Base-by-base conservation (phyloP, 2,329 filamentous ascomycete species). In the Hypoxylon sp. region DNA sequence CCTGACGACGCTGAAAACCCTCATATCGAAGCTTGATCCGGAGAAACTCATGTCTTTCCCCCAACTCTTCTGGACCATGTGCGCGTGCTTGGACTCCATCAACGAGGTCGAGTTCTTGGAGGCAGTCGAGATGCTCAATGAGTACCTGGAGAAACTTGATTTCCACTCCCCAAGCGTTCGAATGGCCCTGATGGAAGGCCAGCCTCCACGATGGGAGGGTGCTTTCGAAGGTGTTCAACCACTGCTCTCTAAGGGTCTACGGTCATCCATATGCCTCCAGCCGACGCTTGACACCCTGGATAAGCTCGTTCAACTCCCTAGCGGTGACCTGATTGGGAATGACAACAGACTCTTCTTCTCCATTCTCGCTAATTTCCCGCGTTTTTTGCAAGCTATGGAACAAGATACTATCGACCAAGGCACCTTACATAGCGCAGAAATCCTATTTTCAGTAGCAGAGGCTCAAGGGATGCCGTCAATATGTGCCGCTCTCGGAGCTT, bases 1-100 rank as follows among this genome's bases (percentile, higher is more conserved):
- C 61, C 80, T 99, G 55, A 97, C 94, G 0, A 99, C 96, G 0
- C 79, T 99, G 53, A 94, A 96, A 75, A 93, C 93, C 0, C 91
- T 99, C 45, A 97, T 99, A 61, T 87, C 89, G 70, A 96, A 95
- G 58, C 82, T 98, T 26, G 90, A 94, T 18, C 85, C 91, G 0
- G 87, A 91, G 36, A 91, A 94, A 75, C 84, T 99, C 1, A 80
- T 97, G 49, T 89, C 89, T n/a, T 97, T 97, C 70, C 96, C 96
- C 1, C 95, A 98, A 74, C 83, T 99, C 0, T 98, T 99, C 79
- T 99, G 96, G 96, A 97, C 95, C 0, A 97, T 93, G 0, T 97
- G 94, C 73, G 96, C 96, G 9, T 99, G 96, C 76, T 82, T 99
- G 18, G 94, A 98, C 74, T 98, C 96, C 0, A 97, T 98, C 74